Evolutionary conservation across 2,329 filamentous ascomycete species (phyloP).

Genomic region (Pseudogymnoascus sp.): DNA sequence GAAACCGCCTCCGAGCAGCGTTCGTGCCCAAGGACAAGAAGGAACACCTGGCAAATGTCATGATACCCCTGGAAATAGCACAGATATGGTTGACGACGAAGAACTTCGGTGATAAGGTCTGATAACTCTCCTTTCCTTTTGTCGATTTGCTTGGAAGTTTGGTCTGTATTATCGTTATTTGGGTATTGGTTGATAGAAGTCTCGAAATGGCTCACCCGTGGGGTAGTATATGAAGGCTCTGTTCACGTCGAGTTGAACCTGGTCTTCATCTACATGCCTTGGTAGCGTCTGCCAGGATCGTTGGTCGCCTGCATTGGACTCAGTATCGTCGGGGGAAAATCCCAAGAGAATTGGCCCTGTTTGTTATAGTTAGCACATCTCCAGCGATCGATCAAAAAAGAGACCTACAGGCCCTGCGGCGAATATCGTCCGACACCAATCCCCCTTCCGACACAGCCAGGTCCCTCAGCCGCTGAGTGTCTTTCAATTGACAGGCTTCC

Average conservation of each 20-base stretch:
- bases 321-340: constrained; percentile 18
- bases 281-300: constrained; percentile 45
- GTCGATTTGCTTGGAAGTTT: constrained; percentile 59
- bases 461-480: constrained; percentile 46
- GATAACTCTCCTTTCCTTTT: constrained; percentile 68
- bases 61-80: constrained; percentile 98
- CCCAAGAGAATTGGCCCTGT: constrained; percentile 57
- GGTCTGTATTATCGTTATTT: constrained; percentile 40
- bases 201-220: constrained; percentile 46
- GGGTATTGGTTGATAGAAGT: constrained; percentile 22
- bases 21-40: constrained; percentile 66
- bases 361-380: constrained; percentile 17
- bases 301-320: constrained; percentile 20
- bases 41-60: constrained; percentile 92
- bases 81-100: constrained; percentile 72
- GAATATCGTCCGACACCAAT: constrained; percentile 56
- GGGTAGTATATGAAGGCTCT: constrained; percentile 98
- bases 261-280: constrained; percentile 77
- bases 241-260: constrained; percentile 86
- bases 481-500: constrained; percentile 49
- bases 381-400: constrained; percentile 12
- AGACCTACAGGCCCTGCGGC: constrained; percentile 67
- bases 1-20: constrained; percentile 56
- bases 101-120: constrained; percentile 67
- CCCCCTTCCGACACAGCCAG: constrained; percentile 59